phyloP scores from a whole-genome alignment of 257 asterid genomes.

The Ilex aquifolium region DNA sequence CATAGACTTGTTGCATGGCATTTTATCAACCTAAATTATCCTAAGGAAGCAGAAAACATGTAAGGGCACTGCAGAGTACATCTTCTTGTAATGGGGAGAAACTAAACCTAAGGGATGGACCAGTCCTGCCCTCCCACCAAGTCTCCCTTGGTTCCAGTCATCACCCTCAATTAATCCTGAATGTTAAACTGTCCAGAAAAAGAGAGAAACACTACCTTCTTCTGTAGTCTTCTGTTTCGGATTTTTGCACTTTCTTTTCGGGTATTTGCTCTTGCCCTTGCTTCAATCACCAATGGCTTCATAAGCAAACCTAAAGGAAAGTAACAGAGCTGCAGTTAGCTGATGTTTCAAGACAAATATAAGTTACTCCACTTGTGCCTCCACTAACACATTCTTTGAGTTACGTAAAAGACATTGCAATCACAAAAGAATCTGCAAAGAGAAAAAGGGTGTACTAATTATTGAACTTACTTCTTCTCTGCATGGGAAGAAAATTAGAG shows the following conservation, averaged over 20 bases:
- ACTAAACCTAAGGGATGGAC: background rate
- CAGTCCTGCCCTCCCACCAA: no score
- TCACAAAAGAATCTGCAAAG: background rate
- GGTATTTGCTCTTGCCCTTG: slow-evolving; percentile 34
- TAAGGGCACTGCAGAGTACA: background rate
- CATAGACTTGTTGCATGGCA: no score
- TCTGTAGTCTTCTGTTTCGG: slow-evolving; percentile 50
- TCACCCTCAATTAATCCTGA: background rate
- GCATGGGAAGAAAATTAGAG: slow-evolving; percentile 22
- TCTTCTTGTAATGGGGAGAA: background rate
- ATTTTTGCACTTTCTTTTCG: slow-evolving; percentile 63
- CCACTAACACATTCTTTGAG: no score
- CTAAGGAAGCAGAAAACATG: no score
- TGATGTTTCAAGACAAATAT: background rate
- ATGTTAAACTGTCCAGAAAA: background rate
- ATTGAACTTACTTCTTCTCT: slow-evolving; percentile 32
- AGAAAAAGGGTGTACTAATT: background rate
- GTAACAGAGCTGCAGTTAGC: slow-evolving; percentile 1
- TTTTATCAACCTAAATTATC: no score
- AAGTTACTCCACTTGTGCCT: no score
- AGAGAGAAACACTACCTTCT: slow-evolving; percentile 40
- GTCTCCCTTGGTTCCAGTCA: background rate
- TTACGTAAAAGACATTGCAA: background rate
- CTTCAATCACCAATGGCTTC: slow-evolving; percentile 54
- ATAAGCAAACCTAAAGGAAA: slow-evolving; percentile 22